phyloP scores from a whole-genome alignment of 169 alveolate species.

The Cryptosporidium xiaoi region DNA sequence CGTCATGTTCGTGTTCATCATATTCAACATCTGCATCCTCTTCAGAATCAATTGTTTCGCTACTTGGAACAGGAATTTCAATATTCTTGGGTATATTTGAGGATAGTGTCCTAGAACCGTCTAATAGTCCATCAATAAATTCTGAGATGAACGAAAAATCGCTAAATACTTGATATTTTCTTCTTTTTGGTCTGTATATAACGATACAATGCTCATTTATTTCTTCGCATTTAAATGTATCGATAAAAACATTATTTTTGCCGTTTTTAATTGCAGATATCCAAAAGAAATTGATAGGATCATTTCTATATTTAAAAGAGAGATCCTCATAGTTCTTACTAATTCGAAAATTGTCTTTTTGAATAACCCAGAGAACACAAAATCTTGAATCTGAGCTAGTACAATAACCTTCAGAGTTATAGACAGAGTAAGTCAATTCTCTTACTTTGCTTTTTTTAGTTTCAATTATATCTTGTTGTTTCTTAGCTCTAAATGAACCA shows the following conservation, averaged over 20 bases:
- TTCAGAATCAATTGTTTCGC: constrained; percentile 8
- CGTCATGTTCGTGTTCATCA: constrained; percentile 7
- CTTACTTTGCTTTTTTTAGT: constrained; percentile 26
- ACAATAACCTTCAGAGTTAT: constrained; percentile 34
- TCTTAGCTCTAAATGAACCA: constrained; percentile 66
- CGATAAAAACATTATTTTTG: constrained; percentile 35
- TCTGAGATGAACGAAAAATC: constrained; percentile 5
- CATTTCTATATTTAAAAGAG: constrained; percentile 69
- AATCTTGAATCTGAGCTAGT: constrained; percentile 52
- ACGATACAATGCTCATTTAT: constrained; percentile 26
- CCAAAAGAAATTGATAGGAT: constrained; percentile 70
- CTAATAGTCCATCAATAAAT: constrained; percentile 64
- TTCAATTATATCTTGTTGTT: constrained; percentile 23
- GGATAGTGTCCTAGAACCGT: constrained; percentile 40
- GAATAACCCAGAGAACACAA: constrained; percentile 36
- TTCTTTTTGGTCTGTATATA: constrained; percentile 62
- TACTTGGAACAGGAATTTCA: constrained; percentile 27
- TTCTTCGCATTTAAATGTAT: constrained; percentile 35
- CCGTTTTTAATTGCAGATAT: constrained; percentile 51
- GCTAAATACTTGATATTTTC: constrained; percentile 37
- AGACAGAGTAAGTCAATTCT: constrained; percentile 15
- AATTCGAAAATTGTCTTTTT: constrained; percentile 2
- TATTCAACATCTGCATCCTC: constrained; percentile 38
- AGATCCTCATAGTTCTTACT: constrained; percentile 22
- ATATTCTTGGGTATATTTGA: constrained; percentile 20